A percentile compares a stretch with the other conserved stretches of the same genome.
Evolutionary conservation across 2,329 filamentous ascomycete species (phyloP).

Genomic region (Pyrenochaeta sp.): DNA sequence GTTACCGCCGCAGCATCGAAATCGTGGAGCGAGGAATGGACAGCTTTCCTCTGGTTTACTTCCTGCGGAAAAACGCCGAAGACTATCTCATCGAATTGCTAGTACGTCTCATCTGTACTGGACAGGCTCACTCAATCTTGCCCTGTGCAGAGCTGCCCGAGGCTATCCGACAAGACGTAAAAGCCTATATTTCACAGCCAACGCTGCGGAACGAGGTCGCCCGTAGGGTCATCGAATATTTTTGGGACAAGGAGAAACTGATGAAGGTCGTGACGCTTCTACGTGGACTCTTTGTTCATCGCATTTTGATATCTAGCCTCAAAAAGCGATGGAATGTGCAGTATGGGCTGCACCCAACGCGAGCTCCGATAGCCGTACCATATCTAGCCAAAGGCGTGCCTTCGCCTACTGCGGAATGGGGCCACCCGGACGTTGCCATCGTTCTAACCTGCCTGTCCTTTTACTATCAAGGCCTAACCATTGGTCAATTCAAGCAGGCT

Average conservation of each 20-base stretch:
- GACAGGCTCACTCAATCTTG: constrained; percentile 31
- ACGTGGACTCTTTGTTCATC: constrained; percentile 68
- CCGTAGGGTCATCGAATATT: constrained; percentile 33
- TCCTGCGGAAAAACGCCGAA: constrained; percentile 57
- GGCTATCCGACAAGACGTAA: constrained; percentile 33
- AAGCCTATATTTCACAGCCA: constrained; percentile 43
- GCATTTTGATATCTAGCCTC: constrained; percentile 66
- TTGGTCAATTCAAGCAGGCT: constrained; percentile 59
- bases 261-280: constrained; percentile 62
- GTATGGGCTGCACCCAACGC: constrained; percentile 57
- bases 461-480: constrained; percentile 67
- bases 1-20: constrained; percentile 60
- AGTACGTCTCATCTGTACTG: constrained; percentile 44
- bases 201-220: constrained; percentile 22
- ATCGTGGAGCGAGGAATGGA: constrained; percentile 49
- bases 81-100: constrained; percentile 38
- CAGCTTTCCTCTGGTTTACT: constrained; percentile 65
- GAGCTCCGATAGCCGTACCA: constrained; percentile 70
- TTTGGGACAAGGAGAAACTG: constrained; percentile 53
- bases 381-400: constrained; percentile 72
- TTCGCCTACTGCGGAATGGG: constrained; percentile 70
- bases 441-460: constrained; percentile 61
- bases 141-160: constrained; percentile 30
- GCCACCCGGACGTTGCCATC: constrained; percentile 68
- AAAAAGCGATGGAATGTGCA: constrained; percentile 73